Base-by-base conservation (phyloP, 169 alveolate genomes). In the Plasmodium blacklocki region DNA sequence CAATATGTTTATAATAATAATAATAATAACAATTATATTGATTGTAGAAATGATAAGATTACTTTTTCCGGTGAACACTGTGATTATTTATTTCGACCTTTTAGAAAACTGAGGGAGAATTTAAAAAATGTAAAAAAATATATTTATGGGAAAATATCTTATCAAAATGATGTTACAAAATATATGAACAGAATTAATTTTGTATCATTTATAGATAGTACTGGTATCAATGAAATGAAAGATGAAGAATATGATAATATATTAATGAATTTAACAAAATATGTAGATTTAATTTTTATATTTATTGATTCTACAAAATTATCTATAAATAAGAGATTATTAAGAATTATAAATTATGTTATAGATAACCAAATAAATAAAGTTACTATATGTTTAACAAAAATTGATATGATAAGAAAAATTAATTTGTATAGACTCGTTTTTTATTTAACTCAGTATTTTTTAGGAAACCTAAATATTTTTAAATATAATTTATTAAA, bases 101-200 rank as follows among this genome's bases (percentile, higher is more conserved):
- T 78, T 78, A 64, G 64, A 21, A 63, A 78, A 19, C 39, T 78
- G 15, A 52, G 71, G 14, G 56, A 78, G 5, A 78, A 66, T n/a
- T 64, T 60, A 6, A 64, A 78, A 3, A 66, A 78, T 52, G 21
- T 78, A 26, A 78, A 78, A 23, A 78, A 78, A 8, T 78, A 78
- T 45, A 64, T 78, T 26, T 78, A 66, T 50, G 89, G 89, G n/a
- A 78, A 78, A 78, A 49, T 78, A 32, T 78, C 49, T 47, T 78
- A 78, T 58, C 89, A 78, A 59, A 78, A 78, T 21, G 54, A 78
- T 49, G 21, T 78, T 3, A 78, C 89, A 18, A 78, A 78, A 52
- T 78, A 78, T 19, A 78, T 78, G 89, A 78, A 78, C 45, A 66
- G 89, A 78, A 64, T 78, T 12, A 78, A 78, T 66, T 78, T 70